A percentile compares a stretch with the other conserved stretches of the same genome.
Evolutionary conservation across 257 asterid genomes (phyloP).

Genomic region (Gynochthodes officinalis): DNA sequence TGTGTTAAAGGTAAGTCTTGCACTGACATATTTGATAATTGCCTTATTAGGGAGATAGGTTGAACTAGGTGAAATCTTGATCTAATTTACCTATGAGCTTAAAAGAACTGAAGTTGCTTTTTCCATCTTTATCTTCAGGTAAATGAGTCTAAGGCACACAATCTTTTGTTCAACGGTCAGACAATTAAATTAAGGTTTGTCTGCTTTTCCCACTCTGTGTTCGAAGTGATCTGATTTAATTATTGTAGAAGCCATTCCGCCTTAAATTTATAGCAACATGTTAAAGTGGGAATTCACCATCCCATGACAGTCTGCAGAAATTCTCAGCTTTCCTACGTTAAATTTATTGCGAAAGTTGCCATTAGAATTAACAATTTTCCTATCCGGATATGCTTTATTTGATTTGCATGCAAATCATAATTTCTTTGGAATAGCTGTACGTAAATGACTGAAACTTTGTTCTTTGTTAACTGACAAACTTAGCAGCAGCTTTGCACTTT

Average conservation of each 20-base stretch:
- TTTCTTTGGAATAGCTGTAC: not conserved
- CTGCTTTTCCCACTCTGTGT: conserved; percentile 14
- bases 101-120: conserved; percentile 14
- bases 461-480: not conserved
- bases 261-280: not conserved
- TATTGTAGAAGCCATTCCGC: not conserved
- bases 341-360: not conserved
- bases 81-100: conserved; percentile 1
- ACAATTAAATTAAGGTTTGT: conserved; percentile 65
- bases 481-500: not conserved
- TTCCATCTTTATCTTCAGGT: conserved; percentile 46
- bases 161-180: conserved; percentile 57
- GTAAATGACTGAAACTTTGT: not conserved
- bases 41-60: not conserved
- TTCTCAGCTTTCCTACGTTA: not conserved
- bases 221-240: conserved; percentile 4
- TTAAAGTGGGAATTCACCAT: not conserved
- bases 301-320: not conserved
- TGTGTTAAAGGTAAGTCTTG: conserved; percentile 55
- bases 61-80: conserved; percentile 8
- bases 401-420: not conserved
- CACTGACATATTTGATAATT: not conserved
- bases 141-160: conserved; percentile 62
- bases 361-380: not conserved
- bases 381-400: not conserved